Evolutionary conservation across 805 yeast genomes (phyloP).

Genomic region (Metschnikowia henanensis): DNA sequence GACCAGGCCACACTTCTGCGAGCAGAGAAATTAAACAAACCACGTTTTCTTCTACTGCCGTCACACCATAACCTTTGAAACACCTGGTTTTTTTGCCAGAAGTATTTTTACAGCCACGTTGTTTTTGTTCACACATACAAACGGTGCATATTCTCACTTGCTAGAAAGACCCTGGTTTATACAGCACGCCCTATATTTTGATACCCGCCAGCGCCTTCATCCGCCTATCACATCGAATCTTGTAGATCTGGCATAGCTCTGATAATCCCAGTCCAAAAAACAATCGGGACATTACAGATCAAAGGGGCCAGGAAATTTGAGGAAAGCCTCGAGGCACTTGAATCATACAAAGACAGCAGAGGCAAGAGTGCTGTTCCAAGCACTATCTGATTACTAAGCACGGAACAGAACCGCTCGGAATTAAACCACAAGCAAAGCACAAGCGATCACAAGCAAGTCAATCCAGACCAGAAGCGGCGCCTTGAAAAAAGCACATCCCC

Average conservation of each 20-base stretch:
- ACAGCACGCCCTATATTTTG: neutral
- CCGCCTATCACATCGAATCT: no score
- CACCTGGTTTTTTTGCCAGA: neutral
- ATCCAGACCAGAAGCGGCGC: neutral
- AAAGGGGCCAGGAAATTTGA: no score
- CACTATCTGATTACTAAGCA: no score
- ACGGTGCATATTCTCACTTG: neutral
- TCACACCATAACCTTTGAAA: neutral
- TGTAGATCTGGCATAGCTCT: no score
- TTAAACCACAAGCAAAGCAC: neutral
- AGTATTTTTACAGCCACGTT: neutral
- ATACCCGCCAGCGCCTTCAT: no score
- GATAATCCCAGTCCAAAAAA: no score
- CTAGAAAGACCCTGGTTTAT: neutral
- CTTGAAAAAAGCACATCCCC: neutral
- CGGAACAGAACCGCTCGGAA: no score
- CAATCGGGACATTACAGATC: no score
- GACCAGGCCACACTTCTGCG: slow-evolving; percentile 5
- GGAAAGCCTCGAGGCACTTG: no score
- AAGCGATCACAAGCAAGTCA: neutral
- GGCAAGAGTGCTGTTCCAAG: no score
- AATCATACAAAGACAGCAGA: no score
- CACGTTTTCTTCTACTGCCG: neutral
- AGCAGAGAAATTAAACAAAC: neutral
- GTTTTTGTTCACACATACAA: no score